Conservation (phyloP, 331 rosid genomes). For the Pyrus hybrid region DNA sequence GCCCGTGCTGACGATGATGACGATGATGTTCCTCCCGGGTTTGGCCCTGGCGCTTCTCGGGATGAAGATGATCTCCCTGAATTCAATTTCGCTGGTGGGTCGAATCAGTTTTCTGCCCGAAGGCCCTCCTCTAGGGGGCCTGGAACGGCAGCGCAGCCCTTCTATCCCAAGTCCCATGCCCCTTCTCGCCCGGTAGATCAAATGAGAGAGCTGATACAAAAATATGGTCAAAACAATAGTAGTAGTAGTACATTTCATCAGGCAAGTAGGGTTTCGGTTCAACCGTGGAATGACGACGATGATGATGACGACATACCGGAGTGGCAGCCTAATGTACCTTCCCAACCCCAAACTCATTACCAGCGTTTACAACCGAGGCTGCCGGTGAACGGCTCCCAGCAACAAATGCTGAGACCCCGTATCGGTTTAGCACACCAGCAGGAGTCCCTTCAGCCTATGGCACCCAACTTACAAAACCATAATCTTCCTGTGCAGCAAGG, state of each 20-base stretch:
- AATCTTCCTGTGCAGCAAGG: slow-evolving; percentile 23
- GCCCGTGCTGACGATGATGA: slow-evolving; percentile 26
- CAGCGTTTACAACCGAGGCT: slow-evolving; percentile 22
- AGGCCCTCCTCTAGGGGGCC: slow-evolving; percentile 22
- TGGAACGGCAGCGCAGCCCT: not conserved
- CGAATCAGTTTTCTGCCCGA: slow-evolving; percentile 21
- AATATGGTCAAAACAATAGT: slow-evolving; percentile 59
- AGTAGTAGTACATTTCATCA: slow-evolving; percentile 1
- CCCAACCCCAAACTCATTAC: slow-evolving; percentile 19
- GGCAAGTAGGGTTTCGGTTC: slow-evolving; percentile 27
- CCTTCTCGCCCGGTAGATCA: slow-evolving; percentile 58
- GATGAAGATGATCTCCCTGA: slow-evolving; percentile 90
- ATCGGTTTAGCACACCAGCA: slow-evolving; percentile 14
- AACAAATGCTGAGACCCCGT: not conserved
- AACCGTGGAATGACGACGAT: slow-evolving; percentile 81
- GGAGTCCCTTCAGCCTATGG: slow-evolving; percentile 5
- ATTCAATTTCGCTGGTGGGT: slow-evolving; percentile 52
- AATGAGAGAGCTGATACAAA: slow-evolving; percentile 84
- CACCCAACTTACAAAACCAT: slow-evolving; percentile 21
- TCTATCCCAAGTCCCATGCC: slow-evolving; percentile 26
- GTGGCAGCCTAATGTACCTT: slow-evolving; percentile 73
- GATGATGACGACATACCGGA: slow-evolving; percentile 91
- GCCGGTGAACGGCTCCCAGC: not conserved
- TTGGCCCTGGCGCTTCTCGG: slow-evolving; percentile 64
- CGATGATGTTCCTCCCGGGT: slow-evolving; percentile 90